Percentiles rank a stretch among this genome's conserved stretches.
These are phyloP conservation scores for Pichia sp. DNA, from an alignment of 1,139 yeast species.

Conservation along the genomic window DNA sequence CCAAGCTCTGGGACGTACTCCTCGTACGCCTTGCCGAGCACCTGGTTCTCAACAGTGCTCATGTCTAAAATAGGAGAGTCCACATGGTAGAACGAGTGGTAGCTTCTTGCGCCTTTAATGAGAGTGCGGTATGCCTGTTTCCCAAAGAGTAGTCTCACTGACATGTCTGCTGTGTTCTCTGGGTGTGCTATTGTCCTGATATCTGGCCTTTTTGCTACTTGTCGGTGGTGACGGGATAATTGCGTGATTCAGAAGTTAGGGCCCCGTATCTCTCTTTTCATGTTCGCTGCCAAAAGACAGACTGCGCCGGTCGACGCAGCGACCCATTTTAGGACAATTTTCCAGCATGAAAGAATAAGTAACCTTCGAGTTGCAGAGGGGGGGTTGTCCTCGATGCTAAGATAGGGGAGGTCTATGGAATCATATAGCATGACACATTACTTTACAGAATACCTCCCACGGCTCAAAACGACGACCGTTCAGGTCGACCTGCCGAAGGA, in stretches of 20 bases:
- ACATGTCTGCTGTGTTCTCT: not conserved
- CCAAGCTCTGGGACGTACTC: constrained; percentile 66
- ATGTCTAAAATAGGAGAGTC: constrained; percentile 27
- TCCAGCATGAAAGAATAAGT: too few relatives aligned
- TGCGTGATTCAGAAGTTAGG: not conserved
- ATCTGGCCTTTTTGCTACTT: not conserved
- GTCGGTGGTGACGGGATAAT: not conserved
- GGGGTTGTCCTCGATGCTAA: too few relatives aligned
- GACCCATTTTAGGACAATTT: too few relatives aligned
- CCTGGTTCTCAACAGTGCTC: constrained; percentile 28
- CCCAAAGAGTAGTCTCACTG: constrained; percentile 1
- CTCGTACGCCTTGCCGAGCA: constrained; percentile 45
- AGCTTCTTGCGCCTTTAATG: constrained; percentile 9
- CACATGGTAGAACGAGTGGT: constrained; percentile 31
- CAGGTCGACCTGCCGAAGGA: constrained; percentile 8
- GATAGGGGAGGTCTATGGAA: too few relatives aligned
- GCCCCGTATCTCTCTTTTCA: not conserved
- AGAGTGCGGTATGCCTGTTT: too few relatives aligned
- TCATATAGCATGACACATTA: constrained; percentile 1
- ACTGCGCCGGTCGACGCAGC: too few relatives aligned
- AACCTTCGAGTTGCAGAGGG: too few relatives aligned
- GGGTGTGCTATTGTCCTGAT: too few relatives aligned
- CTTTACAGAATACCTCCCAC: constrained; percentile 24
- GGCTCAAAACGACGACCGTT: constrained; percentile 22
- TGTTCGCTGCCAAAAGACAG: constrained; percentile 1